phyloP scores from a whole-genome alignment of 2,329 filamentous ascomycete species.

The Microcera coccophila region DNA sequence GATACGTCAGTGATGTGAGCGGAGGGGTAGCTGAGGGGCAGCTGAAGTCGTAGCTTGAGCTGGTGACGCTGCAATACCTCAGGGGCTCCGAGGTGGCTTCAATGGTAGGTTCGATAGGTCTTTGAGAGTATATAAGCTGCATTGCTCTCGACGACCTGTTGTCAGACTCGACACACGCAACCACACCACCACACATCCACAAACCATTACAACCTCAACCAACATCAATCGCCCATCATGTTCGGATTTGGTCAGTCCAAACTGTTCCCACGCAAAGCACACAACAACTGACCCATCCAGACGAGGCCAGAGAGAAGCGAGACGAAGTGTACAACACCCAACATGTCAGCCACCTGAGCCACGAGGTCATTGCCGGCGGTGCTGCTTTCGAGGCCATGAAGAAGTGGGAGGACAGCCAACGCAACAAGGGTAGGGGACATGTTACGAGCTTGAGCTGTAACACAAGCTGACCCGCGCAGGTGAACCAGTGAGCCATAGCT shows the following conservation, averaged over 20 bases:
- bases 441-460: conserved; percentile 36
- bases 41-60: too few species aligned
- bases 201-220: too few species aligned
- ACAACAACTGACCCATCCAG: neutral
- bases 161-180: neutral
- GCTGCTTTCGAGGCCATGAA: conserved; percentile 79
- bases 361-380: conserved; percentile 72
- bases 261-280: neutral
- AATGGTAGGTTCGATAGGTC: neutral
- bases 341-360: conserved; percentile 62
- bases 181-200: too few species aligned
- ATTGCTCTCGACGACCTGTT: neutral
- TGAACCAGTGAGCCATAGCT: conserved; percentile 63
- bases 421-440: conserved; percentile 51
- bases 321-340: conserved; percentile 41
- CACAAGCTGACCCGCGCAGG: neutral
- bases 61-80: neutral
- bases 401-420: conserved; percentile 72
- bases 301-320: conserved; percentile 23
- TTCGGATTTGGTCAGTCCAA: conserved; percentile 9
- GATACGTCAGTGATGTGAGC: neutral
- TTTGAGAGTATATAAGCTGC: neutral
- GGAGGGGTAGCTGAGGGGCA: neutral
- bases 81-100: neutral
- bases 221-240: conserved; percentile 4